phyloP scores from a whole-genome alignment of 495 filamentous ascomycete genomes.

The Aspergillus saccharolyticus region DNA sequence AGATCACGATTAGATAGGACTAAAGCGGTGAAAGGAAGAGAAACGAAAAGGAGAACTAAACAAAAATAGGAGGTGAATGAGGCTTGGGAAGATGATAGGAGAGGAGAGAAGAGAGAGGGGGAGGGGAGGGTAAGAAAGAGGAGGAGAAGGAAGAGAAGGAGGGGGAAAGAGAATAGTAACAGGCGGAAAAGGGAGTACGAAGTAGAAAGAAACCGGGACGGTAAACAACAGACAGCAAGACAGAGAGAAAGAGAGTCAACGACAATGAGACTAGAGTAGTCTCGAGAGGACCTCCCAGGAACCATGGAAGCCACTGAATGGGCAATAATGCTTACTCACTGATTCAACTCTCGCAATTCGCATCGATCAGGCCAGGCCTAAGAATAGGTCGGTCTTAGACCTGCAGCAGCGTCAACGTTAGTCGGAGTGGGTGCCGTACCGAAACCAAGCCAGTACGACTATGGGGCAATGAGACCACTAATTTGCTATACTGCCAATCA shows the following conservation, averaged over 20 bases:
- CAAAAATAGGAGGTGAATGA: neutral
- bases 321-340: neutral
- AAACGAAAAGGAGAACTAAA: neutral
- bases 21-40: neutral
- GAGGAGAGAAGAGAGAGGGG: neutral
- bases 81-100: neutral
- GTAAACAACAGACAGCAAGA: slow-evolving; percentile 5
- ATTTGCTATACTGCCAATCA: neutral
- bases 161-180: neutral
- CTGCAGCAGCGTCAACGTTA: slow-evolving; percentile 15
- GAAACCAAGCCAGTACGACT: neutral
- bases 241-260: slow-evolving; percentile 1
- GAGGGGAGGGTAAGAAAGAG: neutral
- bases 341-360: neutral
- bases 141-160: neutral
- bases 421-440: slow-evolving; percentile 4
- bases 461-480: neutral
- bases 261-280: slow-evolving; percentile 6
- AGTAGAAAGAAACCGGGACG: neutral
- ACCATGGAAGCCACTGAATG: slow-evolving; percentile 7
- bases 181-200: neutral
- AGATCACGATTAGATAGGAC: neutral
- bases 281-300: slow-evolving; percentile 7
- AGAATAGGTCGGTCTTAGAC: slow-evolving; percentile 24
- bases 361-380: slow-evolving; percentile 17